These are phyloP conservation scores for Syncephalastrum sp. DNA, from an alignment of 371 early-diverging fungal species.

Conservation along the genomic window DNA sequence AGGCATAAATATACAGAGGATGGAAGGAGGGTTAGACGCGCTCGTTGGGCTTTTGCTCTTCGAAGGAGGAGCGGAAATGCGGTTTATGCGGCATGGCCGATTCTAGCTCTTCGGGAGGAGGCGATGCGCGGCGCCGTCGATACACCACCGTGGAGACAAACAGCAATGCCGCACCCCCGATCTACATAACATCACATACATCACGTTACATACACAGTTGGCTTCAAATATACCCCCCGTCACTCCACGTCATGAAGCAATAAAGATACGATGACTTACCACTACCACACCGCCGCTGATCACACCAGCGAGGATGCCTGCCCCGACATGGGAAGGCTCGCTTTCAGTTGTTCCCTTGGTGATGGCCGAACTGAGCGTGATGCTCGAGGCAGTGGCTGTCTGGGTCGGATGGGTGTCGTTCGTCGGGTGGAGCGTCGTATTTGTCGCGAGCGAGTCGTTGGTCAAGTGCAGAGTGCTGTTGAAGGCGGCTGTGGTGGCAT, in stretches of 20 bases:
- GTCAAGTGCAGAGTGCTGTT: constrained; percentile 9
- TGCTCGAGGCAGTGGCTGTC: no score
- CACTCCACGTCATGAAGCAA: no score
- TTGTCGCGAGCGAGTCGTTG: not conserved
- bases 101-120: no score
- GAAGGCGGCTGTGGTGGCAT: constrained; percentile 1
- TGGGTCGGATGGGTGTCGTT: not conserved
- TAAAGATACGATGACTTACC: constrained; percentile 14
- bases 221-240: no score
- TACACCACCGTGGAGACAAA: constrained; percentile 3
- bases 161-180: constrained; percentile 22
- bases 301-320: constrained; percentile 38
- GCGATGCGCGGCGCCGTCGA: constrained; percentile 2
- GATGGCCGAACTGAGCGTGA: not conserved
- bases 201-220: not conserved
- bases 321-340: constrained; percentile 15
- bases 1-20: constrained; percentile 4
- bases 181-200: constrained; percentile 13
- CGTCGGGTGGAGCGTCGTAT: not conserved
- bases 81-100: no score
- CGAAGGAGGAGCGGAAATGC: no score
- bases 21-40: not conserved
- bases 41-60: not conserved
- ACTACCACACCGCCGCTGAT: constrained; percentile 37
- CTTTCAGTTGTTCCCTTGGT: not conserved